Conservation (phyloP, 331 rosid genomes). For the Rhamnella rubrinervis region DNA sequence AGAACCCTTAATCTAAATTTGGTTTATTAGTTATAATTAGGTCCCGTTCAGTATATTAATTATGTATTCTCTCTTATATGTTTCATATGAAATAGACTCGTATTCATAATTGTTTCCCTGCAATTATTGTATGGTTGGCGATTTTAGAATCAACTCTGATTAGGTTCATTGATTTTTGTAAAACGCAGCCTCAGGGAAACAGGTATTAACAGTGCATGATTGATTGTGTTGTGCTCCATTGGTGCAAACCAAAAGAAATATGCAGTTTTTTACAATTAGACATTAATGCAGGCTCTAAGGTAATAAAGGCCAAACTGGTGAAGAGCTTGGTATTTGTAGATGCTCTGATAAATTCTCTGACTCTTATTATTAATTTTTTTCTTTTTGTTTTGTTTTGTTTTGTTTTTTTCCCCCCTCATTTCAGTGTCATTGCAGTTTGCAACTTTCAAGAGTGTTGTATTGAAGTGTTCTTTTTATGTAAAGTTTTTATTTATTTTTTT, state of each 20-base stretch:
- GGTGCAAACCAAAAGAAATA: neutral
- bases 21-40: no score
- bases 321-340: slow-evolving; percentile 19
- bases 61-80: no score
- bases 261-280: slow-evolving; percentile 1
- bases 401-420: no score
- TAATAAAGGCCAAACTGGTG: slow-evolving; percentile 1
- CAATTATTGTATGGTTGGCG: no score
- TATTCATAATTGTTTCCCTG: no score
- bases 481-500: slow-evolving; percentile 17
- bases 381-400: no score
- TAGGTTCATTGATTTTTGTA: no score
- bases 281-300: neutral
- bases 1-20: no score
- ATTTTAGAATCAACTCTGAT: no score
- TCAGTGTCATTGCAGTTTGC: slow-evolving; percentile 10
- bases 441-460: neutral
- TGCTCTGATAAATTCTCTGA: slow-evolving; percentile 17
- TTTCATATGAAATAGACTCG: no score
- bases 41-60: no score
- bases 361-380: neutral
- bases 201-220: slow-evolving; percentile 39
- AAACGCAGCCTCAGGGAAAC: slow-evolving; percentile 53
- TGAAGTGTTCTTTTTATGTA: slow-evolving; percentile 27
- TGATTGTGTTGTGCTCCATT: slow-evolving; percentile 1